Evolutionary conservation across 192 early-diverging fungal species (phyloP), one percentile per base, ranked within the genome.

Genomic region (Gigaspora rosea): DNA sequence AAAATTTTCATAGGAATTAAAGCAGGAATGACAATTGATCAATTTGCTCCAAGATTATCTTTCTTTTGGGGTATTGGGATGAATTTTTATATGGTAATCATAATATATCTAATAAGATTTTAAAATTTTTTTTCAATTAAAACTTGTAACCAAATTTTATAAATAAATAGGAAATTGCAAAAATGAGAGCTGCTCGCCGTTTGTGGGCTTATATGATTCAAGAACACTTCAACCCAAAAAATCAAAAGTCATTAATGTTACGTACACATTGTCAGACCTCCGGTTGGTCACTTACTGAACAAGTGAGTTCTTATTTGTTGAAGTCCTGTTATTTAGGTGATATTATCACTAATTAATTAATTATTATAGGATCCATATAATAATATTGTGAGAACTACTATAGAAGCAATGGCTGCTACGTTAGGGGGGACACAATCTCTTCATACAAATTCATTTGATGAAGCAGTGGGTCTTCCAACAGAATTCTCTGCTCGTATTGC

Each of bases 1-100:
- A 13, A 11, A 51, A 33, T 46, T 66, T 50, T 69, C 48, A 78
- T 78, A 80, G 88, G 88, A 22, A 83, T 96, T 35, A 86, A 85
- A 75, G 90, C 95, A 2, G 95, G 94, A 9, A 96, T 96, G 95
- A 90, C 92, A 0, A 88, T 96, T 1, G 94, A 96, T 78, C 82
- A 94, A 79, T 96, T 96, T 81, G 94, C 93, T 2, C 95, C 95
- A 15, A 92, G 95, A 18, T 83, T 96, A 41, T 96, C 94, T 27
- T 96, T 96, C 88, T 96, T 96, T 84, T 96, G 93, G 87, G 94
- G 91, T 62, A 91, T 96, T 47, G 95, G 94, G 5, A 96, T 96
- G 95, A 96, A 95, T 87, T 96, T 95, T 80, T 96, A 94, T 84
- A 96, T 96, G 95, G 82, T 85, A 74, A 59, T 35, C 22, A 20